Conservation (phyloP, 2,329 filamentous ascomycete genomes). For the Hyphodiscus sp. region DNA sequence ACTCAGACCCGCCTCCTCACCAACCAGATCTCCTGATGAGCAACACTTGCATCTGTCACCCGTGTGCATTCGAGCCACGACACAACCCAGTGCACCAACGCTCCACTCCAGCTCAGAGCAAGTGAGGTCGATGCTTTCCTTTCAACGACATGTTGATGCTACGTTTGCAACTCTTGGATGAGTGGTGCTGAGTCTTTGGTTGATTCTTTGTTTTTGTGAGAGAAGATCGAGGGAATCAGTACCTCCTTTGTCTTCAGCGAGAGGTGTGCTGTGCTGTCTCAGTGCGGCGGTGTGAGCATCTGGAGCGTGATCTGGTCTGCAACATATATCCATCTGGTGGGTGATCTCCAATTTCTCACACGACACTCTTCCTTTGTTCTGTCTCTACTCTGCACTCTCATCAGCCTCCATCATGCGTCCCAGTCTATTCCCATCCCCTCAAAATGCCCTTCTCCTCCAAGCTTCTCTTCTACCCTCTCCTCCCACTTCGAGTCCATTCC, state of each 20-base stretch:
- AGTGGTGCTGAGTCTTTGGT: too few species aligned
- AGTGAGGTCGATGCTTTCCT: not conserved
- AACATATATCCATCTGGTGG: not conserved
- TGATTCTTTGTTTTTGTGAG: too few species aligned
- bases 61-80: conserved; percentile 1
- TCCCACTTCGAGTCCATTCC: not conserved
- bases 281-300: not conserved
- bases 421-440: not conserved
- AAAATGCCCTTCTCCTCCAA: not conserved
- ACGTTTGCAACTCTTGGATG: not conserved
- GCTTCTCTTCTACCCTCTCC: not conserved
- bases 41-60: not conserved
- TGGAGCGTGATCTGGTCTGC: not conserved
- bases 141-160: not conserved
- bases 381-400: not conserved
- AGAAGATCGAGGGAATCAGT: not conserved
- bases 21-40: conserved; percentile 2
- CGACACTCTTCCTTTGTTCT: not conserved
- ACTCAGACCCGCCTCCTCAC: not conserved
- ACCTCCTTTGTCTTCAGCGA: not conserved
- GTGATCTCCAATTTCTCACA: conserved; percentile 1
- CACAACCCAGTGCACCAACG: not conserved
- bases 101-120: not conserved
- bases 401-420: not conserved
- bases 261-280: not conserved